Evolutionary conservation across 805 yeast genomes (phyloP), one percentile per base, ranked within the genome.

Genomic region (Torulaspora indica): DNA sequence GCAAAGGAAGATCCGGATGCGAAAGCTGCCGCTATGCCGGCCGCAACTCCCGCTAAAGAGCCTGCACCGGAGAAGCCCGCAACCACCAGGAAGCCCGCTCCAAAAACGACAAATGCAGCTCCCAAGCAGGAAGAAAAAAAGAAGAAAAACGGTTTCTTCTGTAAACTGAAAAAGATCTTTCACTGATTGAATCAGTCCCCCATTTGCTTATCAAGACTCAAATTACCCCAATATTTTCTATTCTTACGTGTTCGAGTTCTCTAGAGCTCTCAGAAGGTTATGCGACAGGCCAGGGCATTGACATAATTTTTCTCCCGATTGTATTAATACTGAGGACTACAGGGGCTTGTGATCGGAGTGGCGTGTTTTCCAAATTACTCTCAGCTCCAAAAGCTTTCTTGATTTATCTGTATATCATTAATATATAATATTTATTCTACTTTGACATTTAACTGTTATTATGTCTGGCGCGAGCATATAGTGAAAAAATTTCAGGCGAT

Each of bases 91-190:
- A 38, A 40, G 20, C 18, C 47, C 10, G 18, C 44, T 30, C 22
- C 22, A 20, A 4, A 4, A 22, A 15, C 39, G 7, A 28, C 47
- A 3, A 30, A 42, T 4, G n/a, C 47, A 5, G 29, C 40, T 27
- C 33, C 47, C 9, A 46, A 45, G 15, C 27, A 29, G 32, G 43
- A 42, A 22, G 46, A 52, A n/a, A 43, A 47, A 34, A 48, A 48
- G 36, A 49, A 49, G 46, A 52, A 49, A 33, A 37, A 32, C 8
- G 54, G 55, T 27, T 48, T 52, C 33, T 49, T 51, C 37, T 24
- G 45, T 29, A 52, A 48, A 20, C 25, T 52, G 12, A 52, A 52
- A 36, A 52, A 44, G 17, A 37, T 52, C 15, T 41, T 52, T 12
- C 35, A 42, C 9, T 47, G 14, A 43, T 13, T 12, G 4, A 15